A percentile compares a stretch with the other conserved stretches of the same genome.
Conservation (phyloP, 73 alveolate species). For the Stentor coeruleus region DNA sequence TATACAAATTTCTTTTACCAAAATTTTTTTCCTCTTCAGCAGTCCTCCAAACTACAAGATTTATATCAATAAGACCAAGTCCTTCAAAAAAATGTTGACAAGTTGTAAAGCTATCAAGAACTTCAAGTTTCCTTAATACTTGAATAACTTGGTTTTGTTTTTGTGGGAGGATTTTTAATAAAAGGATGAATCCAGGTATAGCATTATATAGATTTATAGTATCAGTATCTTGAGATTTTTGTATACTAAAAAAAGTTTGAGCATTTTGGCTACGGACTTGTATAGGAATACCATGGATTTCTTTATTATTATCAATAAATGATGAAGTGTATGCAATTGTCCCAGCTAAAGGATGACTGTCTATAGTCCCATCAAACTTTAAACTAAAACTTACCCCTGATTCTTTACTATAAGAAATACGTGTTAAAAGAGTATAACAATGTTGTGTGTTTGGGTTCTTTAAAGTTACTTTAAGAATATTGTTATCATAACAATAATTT, state of each 20-base stretch:
- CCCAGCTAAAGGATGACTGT: neutral
- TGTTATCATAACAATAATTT: neutral
- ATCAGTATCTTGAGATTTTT: neutral
- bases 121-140: neutral
- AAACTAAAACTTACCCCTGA: neutral
- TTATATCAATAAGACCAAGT: slow-evolving; percentile 47
- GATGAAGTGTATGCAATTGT: neutral
- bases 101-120: neutral
- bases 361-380: neutral
- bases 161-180: neutral
- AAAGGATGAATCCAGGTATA: neutral
- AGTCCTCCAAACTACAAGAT: slow-evolving; percentile 49
- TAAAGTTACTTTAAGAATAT: neutral
- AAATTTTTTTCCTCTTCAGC: slow-evolving; percentile 77
- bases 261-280: neutral
- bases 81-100: slow-evolving; percentile 36
- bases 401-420: no score
- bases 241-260: neutral
- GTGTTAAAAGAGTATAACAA: no score
- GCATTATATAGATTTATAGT: neutral
- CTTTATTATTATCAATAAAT: neutral
- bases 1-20: no score
- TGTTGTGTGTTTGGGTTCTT: neutral
- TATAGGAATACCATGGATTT: neutral
- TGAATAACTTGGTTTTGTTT: neutral